Base-by-base conservation (phyloP, 2,329 filamentous ascomycete genomes). In the Botrytis deweyae region DNA sequence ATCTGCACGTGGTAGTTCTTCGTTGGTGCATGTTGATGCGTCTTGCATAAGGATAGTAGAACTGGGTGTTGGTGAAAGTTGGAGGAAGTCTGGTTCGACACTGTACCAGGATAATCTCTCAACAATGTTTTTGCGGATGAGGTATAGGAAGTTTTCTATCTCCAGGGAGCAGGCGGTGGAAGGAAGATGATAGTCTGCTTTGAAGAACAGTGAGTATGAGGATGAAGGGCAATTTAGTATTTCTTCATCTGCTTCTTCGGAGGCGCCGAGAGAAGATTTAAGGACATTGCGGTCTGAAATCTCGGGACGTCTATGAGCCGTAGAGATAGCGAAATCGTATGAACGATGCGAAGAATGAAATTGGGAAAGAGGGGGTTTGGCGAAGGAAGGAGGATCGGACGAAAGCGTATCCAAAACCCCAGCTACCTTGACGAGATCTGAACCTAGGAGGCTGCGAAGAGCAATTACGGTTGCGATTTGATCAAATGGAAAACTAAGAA, bases 401-500 rank as follows among this genome's bases (percentile, higher is more conserved):
- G 78, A 72, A 4, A 78, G 75, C 20, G 78, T 75, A 66, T 80
- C 77, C 16, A 90, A 80, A 52, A 91, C 86, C 18, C 88, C 88
- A 4, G 87, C 88, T 9, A 91, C 84, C 78, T 88, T 90, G 81
- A 91, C 83, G 36, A 88, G 78, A 49, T 88, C 85, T 1, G 83
- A 82, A 3, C 89, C 89, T 8, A 90, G 83, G 8, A 91, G 83
- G 70, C 84, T 85, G 75, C 89, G 89, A 8, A 91, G 81, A 0
- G 88, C 88, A 7, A 90, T 78, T 2, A 90, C 83, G 4, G 88
- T 89, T 3, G 85, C 77, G 2, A 91, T 83, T 75, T 91, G 87
- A 67, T 87, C 86, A 0, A 86, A 81, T 0, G 88, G 85, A 75
- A 89, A 91, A 73, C 90, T 87, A 14, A 91, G 82, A 8, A 91